These are phyloP conservation scores for Leishmania lainsoni DNA, from an alignment of 208 protist genomes.

Conservation along the genomic window DNA sequence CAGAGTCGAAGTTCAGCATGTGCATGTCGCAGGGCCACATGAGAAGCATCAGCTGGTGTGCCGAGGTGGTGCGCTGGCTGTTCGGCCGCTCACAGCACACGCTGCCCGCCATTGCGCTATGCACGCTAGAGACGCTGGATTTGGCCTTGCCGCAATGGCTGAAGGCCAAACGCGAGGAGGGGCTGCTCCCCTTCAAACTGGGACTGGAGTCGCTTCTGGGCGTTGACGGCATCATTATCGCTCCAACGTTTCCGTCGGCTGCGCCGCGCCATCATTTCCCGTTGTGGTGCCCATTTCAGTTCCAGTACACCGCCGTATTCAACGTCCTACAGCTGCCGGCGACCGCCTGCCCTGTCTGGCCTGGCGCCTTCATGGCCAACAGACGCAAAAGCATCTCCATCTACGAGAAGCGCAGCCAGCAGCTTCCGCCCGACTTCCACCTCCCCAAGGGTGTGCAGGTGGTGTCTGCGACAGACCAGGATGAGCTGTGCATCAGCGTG, in stretches of 20 bases:
- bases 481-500: slow-evolving; percentile 73
- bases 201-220: slow-evolving; percentile 65
- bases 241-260: slow-evolving; percentile 71
- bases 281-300: slow-evolving; percentile 75
- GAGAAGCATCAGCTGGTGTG: slow-evolving; percentile 51
- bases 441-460: slow-evolving; percentile 88
- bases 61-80: slow-evolving; percentile 61
- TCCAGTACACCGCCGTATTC: slow-evolving; percentile 88
- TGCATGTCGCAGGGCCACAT: slow-evolving; percentile 63
- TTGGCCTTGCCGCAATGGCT: slow-evolving; percentile 47
- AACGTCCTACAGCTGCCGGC: slow-evolving; percentile 85
- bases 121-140: slow-evolving; percentile 62
- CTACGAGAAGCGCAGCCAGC: slow-evolving; percentile 28
- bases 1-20: slow-evolving; percentile 58
- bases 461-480: slow-evolving; percentile 58
- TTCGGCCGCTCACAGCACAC: slow-evolving; percentile 78
- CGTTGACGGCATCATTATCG: slow-evolving; percentile 72
- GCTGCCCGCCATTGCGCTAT: slow-evolving; percentile 70
- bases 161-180: slow-evolving; percentile 33
- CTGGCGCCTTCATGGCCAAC: slow-evolving; percentile 28
- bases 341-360: slow-evolving; percentile 77
- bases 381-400: slow-evolving; percentile 32
- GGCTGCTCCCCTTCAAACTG: slow-evolving; percentile 55
- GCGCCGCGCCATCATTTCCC: slow-evolving; percentile 76
- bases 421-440: slow-evolving; percentile 55